Conservation (phyloP, 2,329 filamentous ascomycete genomes). For the Chrysoporthe puriensis region DNA sequence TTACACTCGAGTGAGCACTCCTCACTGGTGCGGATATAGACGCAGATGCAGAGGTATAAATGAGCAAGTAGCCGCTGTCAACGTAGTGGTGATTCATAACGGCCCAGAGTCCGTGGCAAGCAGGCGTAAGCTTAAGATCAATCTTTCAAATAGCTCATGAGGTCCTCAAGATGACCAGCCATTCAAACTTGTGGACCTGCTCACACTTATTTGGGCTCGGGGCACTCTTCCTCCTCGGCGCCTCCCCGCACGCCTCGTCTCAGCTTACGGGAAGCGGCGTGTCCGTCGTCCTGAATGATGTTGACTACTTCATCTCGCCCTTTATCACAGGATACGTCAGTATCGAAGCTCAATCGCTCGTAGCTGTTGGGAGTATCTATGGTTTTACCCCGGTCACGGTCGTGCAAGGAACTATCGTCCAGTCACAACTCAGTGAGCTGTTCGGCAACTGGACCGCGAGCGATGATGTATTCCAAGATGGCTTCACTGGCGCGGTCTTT, state of each 20-base stretch:
- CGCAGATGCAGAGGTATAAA: not conserved
- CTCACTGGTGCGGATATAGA: not conserved
- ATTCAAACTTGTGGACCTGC: not conserved
- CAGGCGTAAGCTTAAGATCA: not conserved
- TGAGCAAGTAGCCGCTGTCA: not conserved
- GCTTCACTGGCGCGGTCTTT: constrained; percentile 33
- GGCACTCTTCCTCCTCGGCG: not conserved
- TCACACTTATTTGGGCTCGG: not conserved
- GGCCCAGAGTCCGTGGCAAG: too few species aligned
- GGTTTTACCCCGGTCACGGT: constrained; percentile 43
- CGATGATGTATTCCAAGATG: constrained; percentile 37
- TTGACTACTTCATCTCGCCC: constrained; percentile 42
- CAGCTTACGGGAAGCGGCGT: constrained; percentile 38
- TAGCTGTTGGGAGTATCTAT: constrained; percentile 32
- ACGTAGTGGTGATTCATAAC: not conserved
- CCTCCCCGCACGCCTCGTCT: constrained; percentile 4
- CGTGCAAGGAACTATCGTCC: constrained; percentile 33
- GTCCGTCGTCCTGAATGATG: constrained; percentile 37
- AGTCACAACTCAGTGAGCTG: constrained; percentile 32
- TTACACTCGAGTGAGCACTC: not conserved
- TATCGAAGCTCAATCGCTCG: constrained; percentile 28
- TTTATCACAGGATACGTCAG: constrained; percentile 37
- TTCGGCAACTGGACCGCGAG: constrained; percentile 38
- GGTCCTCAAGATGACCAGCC: not conserved
- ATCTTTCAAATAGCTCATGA: not conserved